Base-by-base conservation (phyloP, 192 early-diverging fungal genomes). In the Rhizophagus clarus region DNA sequence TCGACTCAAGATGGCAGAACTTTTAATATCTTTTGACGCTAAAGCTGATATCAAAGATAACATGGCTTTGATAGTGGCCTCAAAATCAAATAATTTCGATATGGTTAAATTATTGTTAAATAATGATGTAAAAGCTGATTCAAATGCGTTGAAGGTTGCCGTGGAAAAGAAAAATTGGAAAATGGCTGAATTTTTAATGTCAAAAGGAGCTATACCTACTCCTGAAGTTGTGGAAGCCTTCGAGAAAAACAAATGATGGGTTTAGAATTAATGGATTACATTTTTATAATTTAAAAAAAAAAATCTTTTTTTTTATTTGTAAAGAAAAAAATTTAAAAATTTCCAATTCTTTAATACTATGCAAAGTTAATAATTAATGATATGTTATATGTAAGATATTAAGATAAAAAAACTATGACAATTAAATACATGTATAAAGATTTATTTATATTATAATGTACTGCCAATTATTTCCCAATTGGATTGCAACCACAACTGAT, bases 91-190 rank as follows among this genome's bases (percentile, higher is more conserved):
- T 37, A 82, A 86, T 34, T 70, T 70, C 17, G 66, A 73, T 0
- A 83, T 86, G 74, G 82, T 83, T 15, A 66, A 72, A 11, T 81
- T 83, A 62, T 80, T 88, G 7, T 49, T 88, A 17, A 82, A 88
- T 26, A 49, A 81, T 32, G 73, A 82, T 56, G 78, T 81, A 29
- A 80, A 61, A 12, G 80, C 85, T 28, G 83, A 83, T 74, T 63
- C 67, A 32, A 74, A 83, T 32, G 74, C 81, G 28, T 79, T 87
- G 5, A 81, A 79, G 63, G 74, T 24, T 2, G 82, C 81, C 60
- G 83, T 83, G 3, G 72, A 82, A 72, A 83, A 82, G 49, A 51
- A 79, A 24, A 42, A 81, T 15, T 80, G 77, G 77, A 77, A 86
- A 0, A 85, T 87, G 79, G 78, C 77, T 1, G 40, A 85, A 14